Percentiles rank a stretch among this genome's conserved stretches.
These are phyloP conservation scores for Fusarium fracticaudum DNA, from an alignment of 2,329 filamentous ascomycete genomes.

Conservation along the genomic window DNA sequence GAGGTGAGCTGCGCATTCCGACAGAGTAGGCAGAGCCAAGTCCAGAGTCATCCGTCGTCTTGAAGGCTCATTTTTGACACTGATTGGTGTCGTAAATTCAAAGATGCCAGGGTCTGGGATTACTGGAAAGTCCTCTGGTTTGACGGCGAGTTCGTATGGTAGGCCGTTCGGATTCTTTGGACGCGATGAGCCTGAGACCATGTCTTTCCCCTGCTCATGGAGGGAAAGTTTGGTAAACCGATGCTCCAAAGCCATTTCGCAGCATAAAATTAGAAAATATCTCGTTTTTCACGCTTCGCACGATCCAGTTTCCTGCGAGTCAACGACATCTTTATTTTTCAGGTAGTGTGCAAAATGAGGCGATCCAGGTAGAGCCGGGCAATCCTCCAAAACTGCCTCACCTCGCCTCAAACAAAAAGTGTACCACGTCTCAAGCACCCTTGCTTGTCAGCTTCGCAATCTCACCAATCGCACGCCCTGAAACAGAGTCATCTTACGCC, in stretches of 20 bases:
- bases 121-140: background rate
- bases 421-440: background rate
- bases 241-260: slow-evolving; percentile 11
- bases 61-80: fast-evolving
- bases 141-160: background rate
- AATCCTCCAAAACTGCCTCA: background rate
- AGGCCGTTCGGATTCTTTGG: background rate
- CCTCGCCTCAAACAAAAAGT: background rate
- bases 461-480: background rate
- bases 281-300: background rate
- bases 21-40: background rate
- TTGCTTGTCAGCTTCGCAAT: background rate
- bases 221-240: slow-evolving; percentile 1
- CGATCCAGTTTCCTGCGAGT: background rate
- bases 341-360: background rate
- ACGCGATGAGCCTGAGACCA: background rate
- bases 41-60: fast-evolving
- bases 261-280: fast-evolving
- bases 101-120: slow-evolving; percentile 8
- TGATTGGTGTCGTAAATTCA: background rate
- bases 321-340: background rate
- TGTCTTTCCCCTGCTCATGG: slow-evolving; percentile 10
- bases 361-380: background rate
- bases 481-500: slow-evolving; percentile 6
- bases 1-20: slow-evolving; percentile 56